Evolutionary conservation across 257 asterid genomes (phyloP).

Genomic region (Nicotiana benthamiana): DNA sequence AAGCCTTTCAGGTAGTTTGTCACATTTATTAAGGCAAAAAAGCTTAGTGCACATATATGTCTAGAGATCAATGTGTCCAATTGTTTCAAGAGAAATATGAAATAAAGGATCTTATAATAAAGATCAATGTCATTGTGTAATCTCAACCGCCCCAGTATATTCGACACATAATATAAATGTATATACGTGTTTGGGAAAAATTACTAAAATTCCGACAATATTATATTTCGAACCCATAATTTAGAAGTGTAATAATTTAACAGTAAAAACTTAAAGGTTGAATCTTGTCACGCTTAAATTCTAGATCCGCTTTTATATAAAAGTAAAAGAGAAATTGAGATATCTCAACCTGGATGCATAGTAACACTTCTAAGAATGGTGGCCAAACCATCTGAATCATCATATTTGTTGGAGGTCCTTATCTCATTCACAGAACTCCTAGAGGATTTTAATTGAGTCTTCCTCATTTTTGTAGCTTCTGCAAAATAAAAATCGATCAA

Average conservation of each 20-base stretch:
- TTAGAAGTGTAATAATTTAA: background rate
- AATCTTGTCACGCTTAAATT: background rate
- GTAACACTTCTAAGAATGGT: slow-evolving; percentile 51
- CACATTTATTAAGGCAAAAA: background rate
- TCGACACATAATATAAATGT: background rate
- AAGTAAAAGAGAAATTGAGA: background rate
- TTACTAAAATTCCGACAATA: background rate
- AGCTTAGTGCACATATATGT: background rate
- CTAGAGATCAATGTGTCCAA: background rate
- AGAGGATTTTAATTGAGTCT: slow-evolving; percentile 41
- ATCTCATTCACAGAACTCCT: slow-evolving; percentile 42
- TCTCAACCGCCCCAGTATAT: background rate
- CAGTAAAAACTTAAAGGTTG: background rate
- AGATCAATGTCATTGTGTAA: background rate
- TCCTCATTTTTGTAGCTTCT: slow-evolving; percentile 36
- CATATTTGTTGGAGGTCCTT: slow-evolving; percentile 24
- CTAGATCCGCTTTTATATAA: background rate
- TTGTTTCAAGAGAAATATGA: background rate
- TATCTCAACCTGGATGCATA: slow-evolving; percentile 48
- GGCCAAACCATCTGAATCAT: slow-evolving; percentile 33
- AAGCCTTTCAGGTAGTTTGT: background rate
- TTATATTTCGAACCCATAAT: background rate
- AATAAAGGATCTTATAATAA: background rate
- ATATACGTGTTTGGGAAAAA: too few relatives aligned
- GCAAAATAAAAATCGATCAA: slow-evolving; percentile 49